Conservation (phyloP, 129 eudicot genomes). For the Glebionis coronaria region DNA sequence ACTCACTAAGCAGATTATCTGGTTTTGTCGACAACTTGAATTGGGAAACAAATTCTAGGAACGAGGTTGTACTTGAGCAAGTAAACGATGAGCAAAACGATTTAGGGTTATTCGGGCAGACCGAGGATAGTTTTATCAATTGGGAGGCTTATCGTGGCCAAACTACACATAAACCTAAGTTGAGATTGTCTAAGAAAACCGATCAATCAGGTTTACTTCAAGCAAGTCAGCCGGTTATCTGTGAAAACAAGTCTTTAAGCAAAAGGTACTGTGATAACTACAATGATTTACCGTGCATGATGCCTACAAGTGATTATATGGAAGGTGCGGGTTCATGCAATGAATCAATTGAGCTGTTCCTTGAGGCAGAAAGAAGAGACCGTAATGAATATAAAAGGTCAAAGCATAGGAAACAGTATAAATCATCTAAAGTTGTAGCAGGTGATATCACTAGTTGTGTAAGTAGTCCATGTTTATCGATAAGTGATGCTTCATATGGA, state of each 20-base stretch:
- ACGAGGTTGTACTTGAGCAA: conserved; percentile 59
- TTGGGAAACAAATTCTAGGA: conserved; percentile 78
- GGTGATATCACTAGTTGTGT: conserved; percentile 63
- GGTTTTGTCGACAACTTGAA: conserved; percentile 58
- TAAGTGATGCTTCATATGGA: conserved; percentile 38
- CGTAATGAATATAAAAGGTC: conserved; percentile 37
- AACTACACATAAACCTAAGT: conserved; percentile 29
- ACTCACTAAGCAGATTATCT: conserved; percentile 66
- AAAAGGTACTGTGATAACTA: conserved; percentile 36
- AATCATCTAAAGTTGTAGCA: conserved; percentile 40
- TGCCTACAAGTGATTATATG: conserved; percentile 45
- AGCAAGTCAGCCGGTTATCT: conserved; percentile 26
- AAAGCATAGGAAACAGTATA: conserved; percentile 27
- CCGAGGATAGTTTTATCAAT: conserved; percentile 35
- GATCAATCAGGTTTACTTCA: conserved; percentile 27
- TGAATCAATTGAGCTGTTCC: conserved; percentile 48
- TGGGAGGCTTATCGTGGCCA: conserved; percentile 35
- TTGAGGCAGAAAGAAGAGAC: conserved; percentile 29
- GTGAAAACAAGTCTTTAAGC: conserved; percentile 36
- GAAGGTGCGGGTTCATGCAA: conserved; percentile 64
- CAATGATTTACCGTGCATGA: conserved; percentile 40
- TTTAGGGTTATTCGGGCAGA: conserved; percentile 31
- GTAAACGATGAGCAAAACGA: conserved; percentile 35
- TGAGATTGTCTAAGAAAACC: conserved; percentile 20
- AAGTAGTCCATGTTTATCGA: conserved; percentile 66